Conservation (phyloP, 2,329 filamentous ascomycete genomes). For the Diplodia scrobiculata region DNA sequence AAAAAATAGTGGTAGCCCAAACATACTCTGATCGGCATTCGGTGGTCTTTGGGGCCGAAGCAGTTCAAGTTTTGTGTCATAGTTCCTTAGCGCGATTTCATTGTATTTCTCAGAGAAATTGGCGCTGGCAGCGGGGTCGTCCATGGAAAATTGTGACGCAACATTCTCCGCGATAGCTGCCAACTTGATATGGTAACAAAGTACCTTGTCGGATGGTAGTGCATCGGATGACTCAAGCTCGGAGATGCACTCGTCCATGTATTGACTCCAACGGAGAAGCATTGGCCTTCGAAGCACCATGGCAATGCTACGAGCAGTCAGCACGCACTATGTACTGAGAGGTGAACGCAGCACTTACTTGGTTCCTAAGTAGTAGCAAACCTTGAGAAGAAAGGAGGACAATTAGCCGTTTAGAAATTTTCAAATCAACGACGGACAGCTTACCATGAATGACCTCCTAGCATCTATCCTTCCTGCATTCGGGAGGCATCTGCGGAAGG, state of each 20-base stretch:
- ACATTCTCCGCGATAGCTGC: slow-evolving; percentile 62
- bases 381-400: background rate
- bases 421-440: background rate
- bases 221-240: slow-evolving; percentile 60
- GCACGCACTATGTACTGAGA: slow-evolving; percentile 23
- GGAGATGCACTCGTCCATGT: slow-evolving; percentile 64
- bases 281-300: slow-evolving; percentile 62
- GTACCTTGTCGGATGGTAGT: slow-evolving; percentile 57
- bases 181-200: slow-evolving; percentile 61
- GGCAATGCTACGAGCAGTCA: slow-evolving; percentile 50
- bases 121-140: slow-evolving; percentile 55
- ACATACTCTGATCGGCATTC: slow-evolving; percentile 37
- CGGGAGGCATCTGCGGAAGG: slow-evolving; percentile 42
- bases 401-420: background rate
- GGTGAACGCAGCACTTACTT: slow-evolving; percentile 43
- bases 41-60: slow-evolving; percentile 8
- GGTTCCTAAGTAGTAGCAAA: slow-evolving; percentile 63
- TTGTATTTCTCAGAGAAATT: slow-evolving; percentile 52
- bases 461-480: slow-evolving; percentile 60
- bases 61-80: slow-evolving; percentile 16
- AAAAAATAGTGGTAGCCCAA: background rate
- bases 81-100: slow-evolving; percentile 20
- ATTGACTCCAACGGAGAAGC: slow-evolving; percentile 62
- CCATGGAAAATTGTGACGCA: slow-evolving; percentile 59
- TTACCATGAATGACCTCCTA: slow-evolving; percentile 59